Evolutionary conservation across 495 filamentous ascomycete genomes (phyloP).

Genomic region (Sabuloglossum arenarium): DNA sequence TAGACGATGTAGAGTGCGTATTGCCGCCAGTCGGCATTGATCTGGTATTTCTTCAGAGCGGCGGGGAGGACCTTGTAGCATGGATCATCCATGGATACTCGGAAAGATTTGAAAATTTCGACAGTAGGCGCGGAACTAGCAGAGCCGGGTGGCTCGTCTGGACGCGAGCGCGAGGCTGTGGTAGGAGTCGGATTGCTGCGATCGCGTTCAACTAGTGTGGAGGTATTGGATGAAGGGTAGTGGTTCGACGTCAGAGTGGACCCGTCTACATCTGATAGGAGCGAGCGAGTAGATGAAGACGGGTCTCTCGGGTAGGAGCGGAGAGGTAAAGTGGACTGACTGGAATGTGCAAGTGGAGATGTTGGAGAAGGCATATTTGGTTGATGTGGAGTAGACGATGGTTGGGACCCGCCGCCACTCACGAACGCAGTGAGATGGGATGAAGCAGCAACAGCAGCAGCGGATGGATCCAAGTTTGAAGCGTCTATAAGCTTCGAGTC

Average conservation of each 20-base stretch:
- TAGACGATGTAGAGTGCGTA: constrained; percentile 97
- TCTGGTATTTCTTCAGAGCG: constrained; percentile 92
- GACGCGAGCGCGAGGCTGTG: constrained; percentile 15
- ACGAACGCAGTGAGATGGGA: constrained; percentile 51
- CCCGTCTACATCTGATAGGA: constrained; percentile 3
- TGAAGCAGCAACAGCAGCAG: constrained; percentile 48
- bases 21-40: constrained; percentile 88
- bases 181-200: constrained; percentile 20
- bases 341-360: constrained; percentile 34
- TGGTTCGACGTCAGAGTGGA: constrained; percentile 9
- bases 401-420: constrained; percentile 35
- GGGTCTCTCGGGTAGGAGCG: constrained; percentile 25
- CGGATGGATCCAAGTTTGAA: constrained; percentile 35
- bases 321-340: constrained; percentile 24
- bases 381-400: constrained; percentile 31
- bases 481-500: constrained; percentile 32
- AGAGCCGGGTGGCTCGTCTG: constrained; percentile 12
- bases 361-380: constrained; percentile 66
- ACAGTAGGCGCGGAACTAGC: constrained; percentile 27
- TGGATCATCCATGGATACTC: constrained; percentile 91
- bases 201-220: constrained; percentile 13
- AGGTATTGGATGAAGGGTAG: constrained; percentile 11
- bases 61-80: constrained; percentile 94
- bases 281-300: background rate
- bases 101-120: constrained; percentile 96